Conservation (phyloP, 768 basidiomycete genomes). For the Tricholomella constricta region DNA sequence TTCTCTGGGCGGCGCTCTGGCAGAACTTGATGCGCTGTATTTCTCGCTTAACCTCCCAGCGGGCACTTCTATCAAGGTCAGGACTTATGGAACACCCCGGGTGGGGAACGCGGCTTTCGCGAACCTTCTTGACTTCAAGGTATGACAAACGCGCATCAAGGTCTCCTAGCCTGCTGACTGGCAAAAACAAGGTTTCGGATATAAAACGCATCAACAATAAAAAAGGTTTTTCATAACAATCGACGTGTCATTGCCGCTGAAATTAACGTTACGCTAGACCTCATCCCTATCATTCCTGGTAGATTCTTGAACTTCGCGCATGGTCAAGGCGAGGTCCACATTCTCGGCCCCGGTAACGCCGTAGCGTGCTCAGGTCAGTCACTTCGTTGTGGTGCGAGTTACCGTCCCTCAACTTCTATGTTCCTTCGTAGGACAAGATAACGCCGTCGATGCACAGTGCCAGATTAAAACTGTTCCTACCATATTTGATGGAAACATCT, state of each 20-base stretch:
- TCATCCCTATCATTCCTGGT: constrained; percentile 60
- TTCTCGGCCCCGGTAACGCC: constrained; percentile 40
- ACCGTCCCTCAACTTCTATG: background rate
- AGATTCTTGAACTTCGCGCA: constrained; percentile 51
- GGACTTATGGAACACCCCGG: constrained; percentile 53
- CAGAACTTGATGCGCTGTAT: constrained; percentile 51
- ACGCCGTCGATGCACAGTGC: constrained; percentile 55
- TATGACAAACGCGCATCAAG: constrained; percentile 12
- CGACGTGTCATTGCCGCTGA: background rate
- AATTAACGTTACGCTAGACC: constrained; percentile 28
- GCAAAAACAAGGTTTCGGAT: constrained; percentile 30
- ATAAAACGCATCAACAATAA: constrained; percentile 44
- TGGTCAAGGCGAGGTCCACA: constrained; percentile 57
- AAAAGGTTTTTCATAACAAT: constrained; percentile 22
- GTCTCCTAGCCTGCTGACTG: background rate
- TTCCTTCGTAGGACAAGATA: constrained; percentile 47
- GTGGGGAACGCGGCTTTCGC: constrained; percentile 56
- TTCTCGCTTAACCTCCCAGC: constrained; percentile 49
- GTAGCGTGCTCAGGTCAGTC: constrained; percentile 38
- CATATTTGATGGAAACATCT: constrained; percentile 47
- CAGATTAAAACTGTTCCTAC: constrained; percentile 56
- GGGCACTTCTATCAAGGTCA: constrained; percentile 37
- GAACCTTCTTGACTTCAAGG: constrained; percentile 49
- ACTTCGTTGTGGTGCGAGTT: background rate
- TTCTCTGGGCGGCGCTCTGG: constrained; percentile 55